These are phyloP conservation scores for Aspergillus puulaauensis DNA, from an alignment of 2,329 filamentous ascomycete species.

Conservation along the genomic window DNA sequence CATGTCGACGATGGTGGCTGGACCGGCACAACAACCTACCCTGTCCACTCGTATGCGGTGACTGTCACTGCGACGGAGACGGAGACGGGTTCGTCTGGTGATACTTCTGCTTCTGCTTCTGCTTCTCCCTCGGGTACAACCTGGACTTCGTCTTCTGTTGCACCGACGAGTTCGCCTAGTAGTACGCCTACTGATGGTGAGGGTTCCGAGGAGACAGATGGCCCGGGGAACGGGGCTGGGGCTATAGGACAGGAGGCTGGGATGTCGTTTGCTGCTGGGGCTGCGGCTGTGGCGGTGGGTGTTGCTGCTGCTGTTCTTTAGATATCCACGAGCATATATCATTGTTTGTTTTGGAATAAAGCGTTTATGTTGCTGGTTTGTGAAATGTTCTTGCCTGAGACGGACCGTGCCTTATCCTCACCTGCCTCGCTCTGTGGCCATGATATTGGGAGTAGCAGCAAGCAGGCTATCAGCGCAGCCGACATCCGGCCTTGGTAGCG, in stretches of 20 bases:
- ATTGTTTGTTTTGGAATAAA: too few relatives aligned
- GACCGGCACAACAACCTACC: neutral
- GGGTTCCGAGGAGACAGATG: neutral
- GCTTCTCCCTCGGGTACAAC: neutral
- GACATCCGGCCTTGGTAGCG: too few relatives aligned
- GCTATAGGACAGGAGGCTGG: neutral
- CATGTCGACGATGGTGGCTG: neutral
- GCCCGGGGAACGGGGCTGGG: neutral
- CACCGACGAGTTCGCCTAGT: neutral
- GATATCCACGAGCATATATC: too few relatives aligned
- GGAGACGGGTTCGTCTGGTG: neutral
- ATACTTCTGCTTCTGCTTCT: neutral
- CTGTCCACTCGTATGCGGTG: neutral
- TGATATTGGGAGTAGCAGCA: too few relatives aligned
- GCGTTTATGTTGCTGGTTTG: too few relatives aligned
- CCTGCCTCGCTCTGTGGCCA: too few relatives aligned
- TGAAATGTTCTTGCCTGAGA: too few relatives aligned
- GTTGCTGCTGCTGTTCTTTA: neutral
- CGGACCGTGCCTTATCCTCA: too few relatives aligned
- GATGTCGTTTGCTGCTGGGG: neutral
- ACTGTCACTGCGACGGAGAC: neutral
- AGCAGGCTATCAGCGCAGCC: too few relatives aligned
- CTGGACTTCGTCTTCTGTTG: neutral
- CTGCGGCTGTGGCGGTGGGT: neutral
- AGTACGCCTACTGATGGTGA: neutral